Base-by-base conservation (phyloP, 176 grass and related monocot species). In the Cenchrus americanus region DNA sequence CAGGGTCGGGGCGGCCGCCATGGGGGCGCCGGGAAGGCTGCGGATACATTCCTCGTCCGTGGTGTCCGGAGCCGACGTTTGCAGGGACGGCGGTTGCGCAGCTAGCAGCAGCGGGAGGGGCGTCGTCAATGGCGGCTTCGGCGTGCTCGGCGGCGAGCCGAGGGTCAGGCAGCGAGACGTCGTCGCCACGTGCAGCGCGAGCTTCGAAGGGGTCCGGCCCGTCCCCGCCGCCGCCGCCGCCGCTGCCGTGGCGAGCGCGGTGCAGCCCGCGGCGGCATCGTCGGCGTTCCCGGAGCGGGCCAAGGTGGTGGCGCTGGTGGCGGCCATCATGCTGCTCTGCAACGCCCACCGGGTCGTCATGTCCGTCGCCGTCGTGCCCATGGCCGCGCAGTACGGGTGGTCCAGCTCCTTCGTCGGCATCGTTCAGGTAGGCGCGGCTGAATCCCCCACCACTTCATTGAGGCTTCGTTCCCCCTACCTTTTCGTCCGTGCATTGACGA, bases 261-360 rank as follows among this genome's bases (percentile, higher is more conserved):
- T 73, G 43, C 46, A 51, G 19, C 21, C 79, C 64, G 49, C 19
- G n/a, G 47, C 19, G n/a, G 40, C 46, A 19, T 23, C 75, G 42
- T 41, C 80, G 80, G 73, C 27, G 80, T n/a, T 92, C 30, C 81
- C 95, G 43, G 95, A 97, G 86, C 87, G 95, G 71, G 65, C 52
- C 30, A 97, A 97, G 86, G 74, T 94, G 86, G 86, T 97, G 74
- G 81, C 55, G 70, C 80, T 94, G 53, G 62, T 97, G 84, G 92
- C 92, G 26, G 51, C 88, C 76, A 72, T 92, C 24, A 92, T 97
- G 95, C 85, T 90, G 69, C 86, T 97, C 78, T 97, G 95, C 89
- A 97, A 97, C 92, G 95, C 95, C 32, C 88, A 97, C 84, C 90
- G 95, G 76, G 95, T 97, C 84, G 95, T 97, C 80, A 97, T 97